Conservation (phyloP, 768 basidiomycete genomes). For the Obba rivulosa region DNA sequence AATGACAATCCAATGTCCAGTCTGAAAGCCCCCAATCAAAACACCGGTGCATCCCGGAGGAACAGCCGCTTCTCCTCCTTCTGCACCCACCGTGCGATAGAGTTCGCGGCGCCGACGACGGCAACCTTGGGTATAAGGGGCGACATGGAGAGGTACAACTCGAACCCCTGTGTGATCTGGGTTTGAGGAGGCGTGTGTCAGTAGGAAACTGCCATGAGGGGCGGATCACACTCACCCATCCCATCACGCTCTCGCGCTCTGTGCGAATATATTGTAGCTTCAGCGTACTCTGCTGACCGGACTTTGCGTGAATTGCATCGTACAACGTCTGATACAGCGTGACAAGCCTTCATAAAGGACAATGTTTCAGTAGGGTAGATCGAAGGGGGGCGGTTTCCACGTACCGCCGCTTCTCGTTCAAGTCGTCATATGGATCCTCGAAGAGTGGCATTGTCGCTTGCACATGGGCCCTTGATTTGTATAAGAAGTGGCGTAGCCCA, state of each 20-base stretch:
- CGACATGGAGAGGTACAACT: constrained; percentile 81
- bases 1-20: neutral
- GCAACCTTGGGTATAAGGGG: constrained; percentile 85
- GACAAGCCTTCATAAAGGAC: constrained; percentile 47
- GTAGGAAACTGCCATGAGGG: neutral
- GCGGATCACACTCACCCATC: constrained; percentile 64
- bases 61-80: constrained; percentile 81
- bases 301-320: constrained; percentile 87
- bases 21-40: constrained; percentile 34
- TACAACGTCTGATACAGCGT: constrained; percentile 86
- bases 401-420: constrained; percentile 57
- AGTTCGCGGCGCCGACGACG: constrained; percentile 82
- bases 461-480: constrained; percentile 86
- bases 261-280: constrained; percentile 87
- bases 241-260: constrained; percentile 83
- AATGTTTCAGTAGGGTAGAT: constrained; percentile 2
- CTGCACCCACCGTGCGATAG: constrained; percentile 86
- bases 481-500: constrained; percentile 89
- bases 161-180: constrained; percentile 91
- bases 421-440: constrained; percentile 76
- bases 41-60: constrained; percentile 84
- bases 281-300: constrained; percentile 72
- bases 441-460: constrained; percentile 85
- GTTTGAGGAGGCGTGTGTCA: neutral
- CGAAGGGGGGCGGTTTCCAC: constrained; percentile 5